Evolutionary conservation across 2,329 filamentous ascomycete genomes (phyloP), one percentile per base, ranked within the genome.

Genomic region (Penicillium sp.): DNA sequence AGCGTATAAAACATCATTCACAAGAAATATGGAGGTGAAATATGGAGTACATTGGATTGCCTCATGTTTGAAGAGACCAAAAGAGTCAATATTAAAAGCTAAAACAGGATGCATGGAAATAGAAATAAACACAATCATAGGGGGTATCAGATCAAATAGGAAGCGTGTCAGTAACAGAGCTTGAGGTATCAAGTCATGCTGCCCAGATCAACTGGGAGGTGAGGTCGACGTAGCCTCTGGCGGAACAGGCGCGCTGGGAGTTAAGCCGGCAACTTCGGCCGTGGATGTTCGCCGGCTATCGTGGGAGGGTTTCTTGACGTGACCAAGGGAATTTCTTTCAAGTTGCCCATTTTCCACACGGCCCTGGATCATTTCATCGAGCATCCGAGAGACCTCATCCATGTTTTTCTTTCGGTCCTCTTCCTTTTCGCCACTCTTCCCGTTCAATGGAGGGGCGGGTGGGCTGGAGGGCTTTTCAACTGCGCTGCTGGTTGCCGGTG

Each of bases 321-420:
- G 86, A 27, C 82, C 84, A 43, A 81, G 72, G 35, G 68, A 68
- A 35, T 80, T 75, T 54, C 84, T 79, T 18, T 85, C 72, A 14
- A 86, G 67, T 37, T 85, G 79, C 14, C 84, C 85, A 35, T 73
- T 79, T 52, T 92, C 85, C 36, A 93, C 84, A 41, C 84, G 80
- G 57, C 90, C 85, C 57, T 89, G 84, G 42, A 95, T 92, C 90
- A 96, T 95, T 66, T 95, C 87, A 55, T 96, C 90, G 16, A 95
- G 75, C 69, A 95, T 88, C 54, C 81, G 79, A 50, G 85, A 94
- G 80, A 95, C 89, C 64, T 95, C 89, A 52, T 95, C 88, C 22
- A 92, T 84, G 50, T 84, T 86, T 68, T 76, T 74, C 47, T 73
- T 75, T 35, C 74, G 74, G 32, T 61, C 44, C 2, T 47, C 52